phyloP scores from a whole-genome alignment of 495 filamentous ascomycete genomes.

The Schizothecium vesticola region DNA sequence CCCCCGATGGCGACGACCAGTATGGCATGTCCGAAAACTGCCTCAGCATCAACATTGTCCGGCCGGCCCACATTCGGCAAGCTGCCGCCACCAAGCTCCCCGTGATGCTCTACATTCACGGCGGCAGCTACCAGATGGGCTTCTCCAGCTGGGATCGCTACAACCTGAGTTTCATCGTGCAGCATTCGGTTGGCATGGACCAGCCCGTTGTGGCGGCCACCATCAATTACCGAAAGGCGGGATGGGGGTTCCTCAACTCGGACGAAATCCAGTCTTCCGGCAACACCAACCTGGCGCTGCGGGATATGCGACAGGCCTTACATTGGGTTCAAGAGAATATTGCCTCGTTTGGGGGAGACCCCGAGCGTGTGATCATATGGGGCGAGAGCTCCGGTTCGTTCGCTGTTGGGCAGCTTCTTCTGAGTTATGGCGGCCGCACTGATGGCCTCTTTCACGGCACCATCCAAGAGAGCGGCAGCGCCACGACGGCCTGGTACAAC shows the following conservation, averaged over 20 bases:
- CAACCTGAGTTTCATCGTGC: constrained; percentile 48
- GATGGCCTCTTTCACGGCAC: constrained; percentile 48
- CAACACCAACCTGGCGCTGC: constrained; percentile 36
- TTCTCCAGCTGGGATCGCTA: constrained; percentile 41
- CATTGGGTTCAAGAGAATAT: constrained; percentile 57
- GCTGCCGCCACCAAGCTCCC: constrained; percentile 44
- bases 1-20: constrained; percentile 35
- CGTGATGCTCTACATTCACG: constrained; percentile 64
- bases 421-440: constrained; percentile 34
- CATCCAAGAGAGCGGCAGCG: constrained; percentile 46
- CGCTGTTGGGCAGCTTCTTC: constrained; percentile 30
- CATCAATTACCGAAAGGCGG: constrained; percentile 54
- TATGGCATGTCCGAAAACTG: constrained; percentile 59
- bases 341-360: constrained; percentile 50
- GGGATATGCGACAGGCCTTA: constrained; percentile 51
- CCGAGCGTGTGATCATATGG: constrained; percentile 37
- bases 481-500: constrained; percentile 30
- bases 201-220: constrained; percentile 58
- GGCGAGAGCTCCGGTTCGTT: constrained; percentile 35
- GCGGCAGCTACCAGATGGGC: constrained; percentile 61
- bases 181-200: constrained; percentile 47
- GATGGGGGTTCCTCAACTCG: constrained; percentile 44
- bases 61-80: constrained; percentile 45
- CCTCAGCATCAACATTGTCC: constrained; percentile 58
- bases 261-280: constrained; percentile 39